phyloP scores from a whole-genome alignment of 345 rosid genomes.

The Stellera chamaejasme region DNA sequence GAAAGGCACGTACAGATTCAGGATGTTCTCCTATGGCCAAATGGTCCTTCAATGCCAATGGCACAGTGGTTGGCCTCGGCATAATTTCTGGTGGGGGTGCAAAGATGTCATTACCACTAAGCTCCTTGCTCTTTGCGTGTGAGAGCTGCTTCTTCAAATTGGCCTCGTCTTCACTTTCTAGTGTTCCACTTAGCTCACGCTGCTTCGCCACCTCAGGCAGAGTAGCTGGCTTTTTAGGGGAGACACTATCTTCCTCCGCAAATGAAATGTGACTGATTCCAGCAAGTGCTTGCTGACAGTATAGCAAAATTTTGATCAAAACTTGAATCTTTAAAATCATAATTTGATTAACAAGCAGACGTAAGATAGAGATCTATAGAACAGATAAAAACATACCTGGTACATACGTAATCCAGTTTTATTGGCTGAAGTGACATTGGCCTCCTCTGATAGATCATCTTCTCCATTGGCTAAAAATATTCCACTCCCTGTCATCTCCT shows the following conservation, averaged over 20 bases:
- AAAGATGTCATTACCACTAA: constrained; percentile 88
- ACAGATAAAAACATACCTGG: constrained; percentile 39
- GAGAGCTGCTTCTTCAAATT: constrained; percentile 72
- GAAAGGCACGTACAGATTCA: neutral
- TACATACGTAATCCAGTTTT: constrained; percentile 63
- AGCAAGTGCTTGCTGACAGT: constrained; percentile 62
- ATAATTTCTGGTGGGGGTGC: constrained; percentile 94
- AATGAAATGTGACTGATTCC: constrained; percentile 95
- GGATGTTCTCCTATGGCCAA: constrained; percentile 61
- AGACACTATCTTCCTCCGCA: constrained; percentile 64
- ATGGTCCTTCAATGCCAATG: constrained; percentile 63
- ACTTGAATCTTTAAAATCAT: neutral
- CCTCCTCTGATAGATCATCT: constrained; percentile 40
- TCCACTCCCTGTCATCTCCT: constrained; percentile 96
- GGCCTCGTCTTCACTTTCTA: constrained; percentile 53
- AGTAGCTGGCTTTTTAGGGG: constrained; percentile 66
- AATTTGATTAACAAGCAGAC: neutral
- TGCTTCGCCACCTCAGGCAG: constrained; percentile 89
- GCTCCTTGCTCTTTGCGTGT: constrained; percentile 86
- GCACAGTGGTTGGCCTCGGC: constrained; percentile 60
- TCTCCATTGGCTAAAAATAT: constrained; percentile 63
- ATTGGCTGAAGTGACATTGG: constrained; percentile 36
- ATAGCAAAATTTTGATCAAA: constrained; percentile 1
- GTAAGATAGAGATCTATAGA: neutral
- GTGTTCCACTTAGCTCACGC: constrained; percentile 83